These are phyloP conservation scores for Calophaca sinica DNA, from an alignment of 306 rosid species.

Conservation along the genomic window DNA sequence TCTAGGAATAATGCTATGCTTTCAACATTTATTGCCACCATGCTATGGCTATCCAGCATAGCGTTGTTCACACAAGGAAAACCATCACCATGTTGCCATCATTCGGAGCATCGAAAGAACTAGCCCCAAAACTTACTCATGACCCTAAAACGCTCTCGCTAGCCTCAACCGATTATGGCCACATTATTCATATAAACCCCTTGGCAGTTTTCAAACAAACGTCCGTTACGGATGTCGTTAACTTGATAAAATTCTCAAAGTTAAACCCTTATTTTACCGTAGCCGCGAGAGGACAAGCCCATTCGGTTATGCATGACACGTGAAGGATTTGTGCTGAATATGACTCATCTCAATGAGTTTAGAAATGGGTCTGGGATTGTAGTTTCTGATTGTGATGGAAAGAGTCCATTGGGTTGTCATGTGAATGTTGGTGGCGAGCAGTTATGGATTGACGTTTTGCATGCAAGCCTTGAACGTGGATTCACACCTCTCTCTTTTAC, in stretches of 20 bases:
- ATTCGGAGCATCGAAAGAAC: constrained; percentile 37
- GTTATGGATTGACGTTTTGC: constrained; percentile 77
- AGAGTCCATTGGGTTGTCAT: constrained; percentile 28
- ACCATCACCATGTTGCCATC: background rate
- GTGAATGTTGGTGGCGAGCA: constrained; percentile 89
- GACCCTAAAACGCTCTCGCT: constrained; percentile 48
- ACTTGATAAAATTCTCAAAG: constrained; percentile 53
- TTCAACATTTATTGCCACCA: background rate
- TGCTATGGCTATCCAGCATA: background rate
- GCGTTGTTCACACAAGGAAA: background rate
- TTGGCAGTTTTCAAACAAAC: constrained; percentile 59
- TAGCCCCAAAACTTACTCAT: constrained; percentile 44
- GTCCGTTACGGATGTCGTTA: constrained; percentile 52
- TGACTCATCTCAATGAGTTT: constrained; percentile 44
- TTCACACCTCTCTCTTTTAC: constrained; percentile 75
- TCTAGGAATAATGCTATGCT: background rate
- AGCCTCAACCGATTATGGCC: constrained; percentile 78
- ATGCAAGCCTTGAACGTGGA: constrained; percentile 56
- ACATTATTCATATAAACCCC: constrained; percentile 52
- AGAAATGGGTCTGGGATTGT: constrained; percentile 48
- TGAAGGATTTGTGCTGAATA: constrained; percentile 66
- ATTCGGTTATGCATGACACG: constrained; percentile 61
- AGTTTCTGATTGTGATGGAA: constrained; percentile 14
- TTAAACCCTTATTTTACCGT: constrained; percentile 47
- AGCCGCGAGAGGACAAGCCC: constrained; percentile 76